These are phyloP conservation scores for Citrullus mucosospermus DNA, from an alignment of 306 rosid genomes.

Conservation along the genomic window DNA sequence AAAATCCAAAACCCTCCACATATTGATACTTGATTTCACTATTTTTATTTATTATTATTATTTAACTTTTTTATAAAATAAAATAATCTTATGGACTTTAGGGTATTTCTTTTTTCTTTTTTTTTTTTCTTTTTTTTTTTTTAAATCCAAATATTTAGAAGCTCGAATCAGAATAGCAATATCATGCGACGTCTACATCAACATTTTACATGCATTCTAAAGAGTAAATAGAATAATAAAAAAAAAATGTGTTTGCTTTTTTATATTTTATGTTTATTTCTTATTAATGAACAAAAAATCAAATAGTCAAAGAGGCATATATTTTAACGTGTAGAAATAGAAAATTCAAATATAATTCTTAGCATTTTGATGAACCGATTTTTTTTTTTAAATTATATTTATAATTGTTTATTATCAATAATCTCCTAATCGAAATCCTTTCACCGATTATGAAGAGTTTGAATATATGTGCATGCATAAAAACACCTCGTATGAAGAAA, in stretches of 20 bases:
- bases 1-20: neutral
- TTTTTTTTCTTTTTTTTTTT: too few species aligned
- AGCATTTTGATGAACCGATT: too few species aligned
- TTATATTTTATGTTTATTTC: neutral
- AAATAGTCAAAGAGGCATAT: neutral
- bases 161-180: neutral
- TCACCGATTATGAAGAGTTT: too few species aligned
- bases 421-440: too few species aligned
- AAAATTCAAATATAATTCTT: too few species aligned
- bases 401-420: too few species aligned
- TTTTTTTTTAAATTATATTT: too few species aligned
- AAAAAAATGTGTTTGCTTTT: neutral
- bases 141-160: neutral
- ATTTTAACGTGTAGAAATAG: too few species aligned
- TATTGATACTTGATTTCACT: neutral
- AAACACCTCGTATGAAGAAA: too few species aligned
- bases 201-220: neutral
- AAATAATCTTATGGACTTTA: neutral
- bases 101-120: neutral
- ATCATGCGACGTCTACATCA: neutral
- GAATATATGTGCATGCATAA: too few species aligned
- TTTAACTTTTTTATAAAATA: neutral
- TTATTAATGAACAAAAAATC: too few species aligned
- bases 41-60: neutral
- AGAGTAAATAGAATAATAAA: neutral